Conservation (phyloP, 768 basidiomycete species). For the Cystobasidium tubakii region DNA sequence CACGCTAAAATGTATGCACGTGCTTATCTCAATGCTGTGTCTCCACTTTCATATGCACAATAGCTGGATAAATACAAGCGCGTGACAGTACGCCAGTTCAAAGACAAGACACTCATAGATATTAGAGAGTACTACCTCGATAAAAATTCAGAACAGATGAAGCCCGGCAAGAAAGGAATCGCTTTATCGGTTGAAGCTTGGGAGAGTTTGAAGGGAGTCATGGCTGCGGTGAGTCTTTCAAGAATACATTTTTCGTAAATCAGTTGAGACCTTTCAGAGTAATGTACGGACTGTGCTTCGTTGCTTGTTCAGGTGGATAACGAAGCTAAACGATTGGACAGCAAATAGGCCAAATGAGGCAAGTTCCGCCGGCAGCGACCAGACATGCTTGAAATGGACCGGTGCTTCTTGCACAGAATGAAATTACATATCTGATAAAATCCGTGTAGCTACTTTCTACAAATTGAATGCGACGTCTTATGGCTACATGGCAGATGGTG, state of each 20-base stretch:
- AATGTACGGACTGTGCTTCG: no score
- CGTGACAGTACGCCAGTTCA: background rate
- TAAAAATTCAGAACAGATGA: background rate
- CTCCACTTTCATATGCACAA: background rate
- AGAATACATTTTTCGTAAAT: no score
- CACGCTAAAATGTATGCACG: background rate
- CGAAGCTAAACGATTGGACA: background rate
- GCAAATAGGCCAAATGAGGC: background rate
- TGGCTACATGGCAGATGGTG: no score
- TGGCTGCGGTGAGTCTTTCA: background rate
- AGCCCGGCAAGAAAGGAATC: constrained; percentile 4
- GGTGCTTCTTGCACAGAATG: no score
- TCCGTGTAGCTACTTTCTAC: no score
- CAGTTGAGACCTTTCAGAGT: no score
- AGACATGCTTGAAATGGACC: no score
- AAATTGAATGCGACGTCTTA: no score
- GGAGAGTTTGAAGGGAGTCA: background rate
- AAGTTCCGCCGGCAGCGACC: no score
- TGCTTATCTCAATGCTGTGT: no score
- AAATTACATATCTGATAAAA: no score
- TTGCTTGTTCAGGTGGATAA: background rate
- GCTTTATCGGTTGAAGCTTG: background rate
- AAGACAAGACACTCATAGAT: background rate
- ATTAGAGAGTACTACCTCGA: background rate
- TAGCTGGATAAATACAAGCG: background rate